A percentile compares a stretch with the other conserved stretches of the same genome.
Conservation (phyloP, 1,139 yeast genomes). For the Yamadazyma siamensis region DNA sequence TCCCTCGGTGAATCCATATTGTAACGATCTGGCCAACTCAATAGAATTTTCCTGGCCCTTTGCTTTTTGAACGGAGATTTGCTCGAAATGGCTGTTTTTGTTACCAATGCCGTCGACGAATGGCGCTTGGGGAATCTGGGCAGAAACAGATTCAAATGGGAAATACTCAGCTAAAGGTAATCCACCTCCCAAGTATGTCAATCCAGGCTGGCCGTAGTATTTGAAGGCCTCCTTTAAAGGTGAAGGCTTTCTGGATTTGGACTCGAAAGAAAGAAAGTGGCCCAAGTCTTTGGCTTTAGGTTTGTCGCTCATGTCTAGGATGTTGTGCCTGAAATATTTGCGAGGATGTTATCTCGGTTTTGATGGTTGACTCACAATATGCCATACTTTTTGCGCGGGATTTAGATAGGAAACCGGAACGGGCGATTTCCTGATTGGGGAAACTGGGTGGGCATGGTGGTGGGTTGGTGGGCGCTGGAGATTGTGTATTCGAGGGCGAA, state of each 20-base stretch:
- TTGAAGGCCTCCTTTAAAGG: slow-evolving; percentile 82
- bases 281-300: slow-evolving; percentile 59
- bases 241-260: slow-evolving; percentile 72
- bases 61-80: slow-evolving; percentile 42
- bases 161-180: slow-evolving; percentile 86
- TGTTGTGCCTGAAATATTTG: too few species aligned
- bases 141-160: slow-evolving; percentile 77
- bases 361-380: too few species aligned
- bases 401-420: too few species aligned
- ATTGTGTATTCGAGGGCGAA: too few species aligned
- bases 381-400: too few species aligned
- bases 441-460: too few species aligned
- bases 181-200: slow-evolving; percentile 94
- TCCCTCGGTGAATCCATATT: slow-evolving; percentile 86
- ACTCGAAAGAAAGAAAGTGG: slow-evolving; percentile 75
- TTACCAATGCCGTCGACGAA: slow-evolving; percentile 75
- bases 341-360: too few species aligned
- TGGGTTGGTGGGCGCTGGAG: too few species aligned
- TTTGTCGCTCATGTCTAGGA: neutral
- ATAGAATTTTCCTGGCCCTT: slow-evolving; percentile 50
- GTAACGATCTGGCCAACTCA: slow-evolving; percentile 81
- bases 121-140: slow-evolving; percentile 67
- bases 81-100: slow-evolving; percentile 50
- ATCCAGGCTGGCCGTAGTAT: slow-evolving; percentile 67
- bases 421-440: too few species aligned